Base-by-base conservation (phyloP, 2,329 filamentous ascomycete species). In the Penicillium vulpinum region DNA sequence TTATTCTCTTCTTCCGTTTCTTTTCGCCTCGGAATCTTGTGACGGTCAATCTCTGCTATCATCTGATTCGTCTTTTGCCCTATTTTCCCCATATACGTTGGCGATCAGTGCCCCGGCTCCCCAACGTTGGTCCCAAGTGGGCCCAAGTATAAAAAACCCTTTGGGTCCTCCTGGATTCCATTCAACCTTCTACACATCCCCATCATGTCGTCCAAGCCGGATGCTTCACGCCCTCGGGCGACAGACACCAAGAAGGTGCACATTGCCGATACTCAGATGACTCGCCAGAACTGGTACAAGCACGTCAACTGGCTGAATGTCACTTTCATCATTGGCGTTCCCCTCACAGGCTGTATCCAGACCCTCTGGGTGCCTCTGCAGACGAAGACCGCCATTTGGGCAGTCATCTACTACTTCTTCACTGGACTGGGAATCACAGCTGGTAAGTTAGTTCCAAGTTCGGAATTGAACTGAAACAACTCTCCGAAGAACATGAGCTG, bases 251-350 rank as follows among this genome's bases (percentile, higher is more conserved):
- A 88, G 80, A 96, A 95, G 80, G 84, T 88, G 70, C 91, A 96
- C 77, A 94, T 96, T 77, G 86, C 90, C 63, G 91, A 95, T 63
- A 85, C 85, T 62, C 88, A 89, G 56, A 88, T 95, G 67, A 96
- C 90, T 58, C 83, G 81, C 76, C 80, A 82, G 69, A 96, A 96
- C 81, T 94, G 90, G 90, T 87, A 92, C 79, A 88, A 92, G 79
- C 92, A 96, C 73, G 84, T 96, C 81, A 92, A 96, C 83, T 96
- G 92, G 91, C 83, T 96, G 65, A 96, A 96, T 76, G 87, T 90
- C 61, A 83, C 82, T 61, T 84, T 96, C 73, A 93, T 96, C 73
- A 76, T 95, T 63, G 81, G 88, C 65, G 83, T 96, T 44, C 92
- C 92, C 40, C 60, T 92, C 46, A 80, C 84, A 56, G 92, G 92